A percentile compares a stretch with the other conserved stretches of the same genome.
Evolutionary conservation across 192 early-diverging fungal species (phyloP).

Genomic region (Coemansia sp.): DNA sequence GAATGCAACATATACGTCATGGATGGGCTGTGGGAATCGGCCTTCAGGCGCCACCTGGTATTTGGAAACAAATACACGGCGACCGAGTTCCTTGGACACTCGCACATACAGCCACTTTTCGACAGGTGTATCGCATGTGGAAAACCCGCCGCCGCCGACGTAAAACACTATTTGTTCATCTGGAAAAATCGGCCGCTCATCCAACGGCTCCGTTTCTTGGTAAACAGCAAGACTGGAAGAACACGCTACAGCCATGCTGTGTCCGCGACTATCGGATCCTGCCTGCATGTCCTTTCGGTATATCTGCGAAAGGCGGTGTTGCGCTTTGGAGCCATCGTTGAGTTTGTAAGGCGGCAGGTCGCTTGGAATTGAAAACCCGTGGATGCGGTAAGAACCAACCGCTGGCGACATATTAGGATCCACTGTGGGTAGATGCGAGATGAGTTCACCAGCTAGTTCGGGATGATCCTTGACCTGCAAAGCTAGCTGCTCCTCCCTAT

Average conservation of each 20-base stretch:
- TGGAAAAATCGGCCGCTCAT: neutral
- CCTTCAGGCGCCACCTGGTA: slow-evolving; percentile 23
- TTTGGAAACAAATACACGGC: slow-evolving; percentile 28
- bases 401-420: neutral
- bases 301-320: neutral
- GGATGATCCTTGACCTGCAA: neutral
- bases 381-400: neutral
- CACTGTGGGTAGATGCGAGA: neutral
- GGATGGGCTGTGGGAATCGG: slow-evolving; percentile 23
- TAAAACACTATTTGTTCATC: slow-evolving; percentile 22
- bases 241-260: neutral
- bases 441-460: neutral
- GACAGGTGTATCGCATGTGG: slow-evolving; percentile 8
- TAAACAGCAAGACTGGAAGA: neutral
- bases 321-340: neutral
- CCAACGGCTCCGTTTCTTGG: neutral
- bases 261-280: neutral
- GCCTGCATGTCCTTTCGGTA: neutral
- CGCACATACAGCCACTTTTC: slow-evolving; percentile 19
- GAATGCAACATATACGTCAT: slow-evolving; percentile 30
- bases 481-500: neutral
- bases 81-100: slow-evolving; percentile 17
- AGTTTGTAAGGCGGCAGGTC: neutral
- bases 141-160: slow-evolving; percentile 26
- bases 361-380: neutral